Evolutionary conservation across 352 stramenopile species (phyloP), one percentile per base, ranked within the genome.

Genomic region (Pythium plurisporium): DNA sequence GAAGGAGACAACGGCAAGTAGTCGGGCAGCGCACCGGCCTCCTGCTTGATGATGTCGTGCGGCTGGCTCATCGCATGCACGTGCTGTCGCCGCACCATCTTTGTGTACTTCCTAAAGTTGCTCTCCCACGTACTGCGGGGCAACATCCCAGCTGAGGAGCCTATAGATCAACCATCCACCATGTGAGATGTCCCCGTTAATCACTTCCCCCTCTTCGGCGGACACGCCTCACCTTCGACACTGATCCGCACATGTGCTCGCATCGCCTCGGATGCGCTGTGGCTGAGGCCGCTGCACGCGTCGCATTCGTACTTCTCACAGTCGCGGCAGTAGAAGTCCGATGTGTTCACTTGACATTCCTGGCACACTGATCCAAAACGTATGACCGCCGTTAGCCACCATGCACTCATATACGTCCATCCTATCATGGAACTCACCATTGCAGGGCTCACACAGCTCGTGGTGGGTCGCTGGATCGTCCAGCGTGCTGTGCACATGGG

Each of bases 251-350:
- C 71, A 50, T 91, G 80, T 4, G 30, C 8, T 11, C 26, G 22
- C 23, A 19, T 33, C 15, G n/a, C 15, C 3, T 53, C 41, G 5
- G 7, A 8, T 1, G 2, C 14, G 1, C 0, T 17, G 47, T 64
- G 42, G 4, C 2, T 22, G 20, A 29, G 20, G 0, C 62, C 62
- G 53, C 76, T 88, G 65, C 81, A 91, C 4, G 31, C 31, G n/a
- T 84, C 69, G 26, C 81, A 91, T 55, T 86, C 73, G 55, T 84
- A 79, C 38, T 48, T 61, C 23, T 69, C 64, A 60, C 81, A 91
- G 29, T 70, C 69, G 2, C 73, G 15, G 47, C 81, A 91, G 31
- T 78, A 74, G 14, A 91, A 88, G 22, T 84, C 74, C 27, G 73
- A 49, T 2, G 36, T 51, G 10, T 73, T 74, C 11, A 67, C 55